Evolutionary conservation across 2,329 filamentous ascomycete genomes (phyloP).

Genomic region (Aspergillus sp.): DNA sequence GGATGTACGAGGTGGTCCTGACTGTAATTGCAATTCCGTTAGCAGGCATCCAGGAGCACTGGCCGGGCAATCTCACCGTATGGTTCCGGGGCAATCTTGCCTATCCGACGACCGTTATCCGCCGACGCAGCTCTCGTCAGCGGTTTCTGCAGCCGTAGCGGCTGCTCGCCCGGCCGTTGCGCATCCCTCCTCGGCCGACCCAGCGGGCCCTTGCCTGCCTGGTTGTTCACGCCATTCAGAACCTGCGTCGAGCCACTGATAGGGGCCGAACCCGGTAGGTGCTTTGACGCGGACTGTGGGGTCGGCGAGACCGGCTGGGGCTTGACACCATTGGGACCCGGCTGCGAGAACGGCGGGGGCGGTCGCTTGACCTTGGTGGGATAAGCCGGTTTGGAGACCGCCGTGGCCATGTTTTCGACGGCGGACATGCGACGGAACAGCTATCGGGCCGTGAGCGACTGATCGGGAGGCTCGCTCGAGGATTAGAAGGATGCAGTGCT

Average conservation of each 20-base stretch:
- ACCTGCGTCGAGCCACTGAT: constrained; percentile 34
- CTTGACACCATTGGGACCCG: constrained; percentile 48
- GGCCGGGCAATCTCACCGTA: constrained; percentile 29
- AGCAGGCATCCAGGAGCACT: constrained; percentile 11
- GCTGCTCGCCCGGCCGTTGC: constrained; percentile 28
- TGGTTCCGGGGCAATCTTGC: constrained; percentile 35
- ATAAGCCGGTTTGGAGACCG: constrained; percentile 35
- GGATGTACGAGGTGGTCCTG: constrained; percentile 63
- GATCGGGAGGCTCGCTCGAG: constrained; percentile 16
- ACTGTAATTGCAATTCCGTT: constrained; percentile 45
- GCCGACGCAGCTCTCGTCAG: constrained; percentile 21
- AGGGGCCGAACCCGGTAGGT: constrained; percentile 41
- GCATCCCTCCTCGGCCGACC: constrained; percentile 53
- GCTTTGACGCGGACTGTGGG: constrained; percentile 45
- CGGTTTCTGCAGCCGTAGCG: constrained; percentile 24
- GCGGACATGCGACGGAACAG: constrained; percentile 12
- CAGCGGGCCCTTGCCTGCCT: constrained; percentile 18
- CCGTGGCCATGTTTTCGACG: constrained; percentile 33
- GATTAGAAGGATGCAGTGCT: constrained; percentile 21
- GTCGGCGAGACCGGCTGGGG: constrained; percentile 53
- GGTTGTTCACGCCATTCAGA: constrained; percentile 22
- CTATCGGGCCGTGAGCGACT: constrained; percentile 14
- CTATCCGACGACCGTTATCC: constrained; percentile 24
- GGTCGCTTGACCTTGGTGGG: constrained; percentile 59
- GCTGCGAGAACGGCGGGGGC: constrained; percentile 55